These are phyloP conservation scores for Cyclotella sp. DNA, from an alignment of 108 stramenopile species.

Conservation along the genomic window DNA sequence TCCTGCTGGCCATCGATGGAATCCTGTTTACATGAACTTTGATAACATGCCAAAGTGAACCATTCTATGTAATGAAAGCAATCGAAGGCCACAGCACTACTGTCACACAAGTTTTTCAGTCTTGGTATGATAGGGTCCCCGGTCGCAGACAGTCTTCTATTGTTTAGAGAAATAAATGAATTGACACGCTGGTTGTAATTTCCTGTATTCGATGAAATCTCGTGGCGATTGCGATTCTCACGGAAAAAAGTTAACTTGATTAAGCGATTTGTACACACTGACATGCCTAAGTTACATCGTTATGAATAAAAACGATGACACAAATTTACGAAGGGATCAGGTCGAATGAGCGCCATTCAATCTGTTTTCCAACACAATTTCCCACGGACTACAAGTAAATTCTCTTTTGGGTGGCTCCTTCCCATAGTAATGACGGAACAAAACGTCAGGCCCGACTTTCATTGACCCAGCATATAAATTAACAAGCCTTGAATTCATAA, in stretches of 20 bases:
- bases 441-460: conserved; percentile 53
- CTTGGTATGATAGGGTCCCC: too few species aligned
- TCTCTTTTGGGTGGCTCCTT: conserved; percentile 38
- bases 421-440: conserved; percentile 71
- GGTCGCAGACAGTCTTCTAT: too few species aligned
- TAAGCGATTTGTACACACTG: too few species aligned
- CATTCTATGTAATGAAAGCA: background rate
- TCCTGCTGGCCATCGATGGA: conserved; percentile 8
- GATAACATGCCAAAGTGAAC: conserved; percentile 7
- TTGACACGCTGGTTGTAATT: too few species aligned
- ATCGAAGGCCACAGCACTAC: background rate
- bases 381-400: conserved; percentile 32
- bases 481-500: conserved; percentile 69
- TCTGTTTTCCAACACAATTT: conserved; percentile 24
- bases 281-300: too few species aligned
- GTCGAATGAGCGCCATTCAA: conserved; percentile 8
- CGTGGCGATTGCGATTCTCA: too few species aligned
- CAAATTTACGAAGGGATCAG: too few species aligned
- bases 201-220: too few species aligned
- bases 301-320: too few species aligned
- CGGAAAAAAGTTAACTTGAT: too few species aligned
- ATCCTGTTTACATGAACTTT: conserved; percentile 11
- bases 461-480: conserved; percentile 58
- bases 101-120: too few species aligned
- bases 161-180: too few species aligned